Evolutionary conservation across 257 asterid genomes (phyloP).

Genomic region (Voacanga thouarsii): DNA sequence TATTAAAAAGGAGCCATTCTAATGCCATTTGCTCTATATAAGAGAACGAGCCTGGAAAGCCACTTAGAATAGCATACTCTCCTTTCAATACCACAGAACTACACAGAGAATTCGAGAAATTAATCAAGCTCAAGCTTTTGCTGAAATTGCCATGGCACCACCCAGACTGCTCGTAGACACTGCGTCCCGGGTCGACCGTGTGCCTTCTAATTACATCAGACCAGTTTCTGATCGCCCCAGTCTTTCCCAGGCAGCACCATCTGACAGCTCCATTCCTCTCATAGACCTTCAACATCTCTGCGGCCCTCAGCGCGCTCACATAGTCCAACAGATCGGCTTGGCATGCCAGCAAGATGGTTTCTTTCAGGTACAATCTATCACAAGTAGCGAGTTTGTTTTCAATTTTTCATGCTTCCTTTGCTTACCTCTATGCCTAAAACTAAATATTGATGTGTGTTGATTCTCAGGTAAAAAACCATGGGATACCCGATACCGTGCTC

Average conservation of each 20-base stretch:
- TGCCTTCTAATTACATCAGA: not conserved
- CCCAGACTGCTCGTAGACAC: not conserved
- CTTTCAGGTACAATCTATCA: not conserved
- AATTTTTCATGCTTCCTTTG: no score
- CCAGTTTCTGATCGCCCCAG: not conserved
- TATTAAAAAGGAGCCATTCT: no score
- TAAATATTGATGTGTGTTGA: no score
- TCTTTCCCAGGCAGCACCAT: not conserved
- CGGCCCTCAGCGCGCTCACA: not conserved
- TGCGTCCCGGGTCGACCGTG: not conserved
- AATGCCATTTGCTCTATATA: no score
- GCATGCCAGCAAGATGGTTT: not conserved
- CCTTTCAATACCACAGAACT: no score
- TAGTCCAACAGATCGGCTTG: not conserved
- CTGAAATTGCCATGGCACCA: not conserved
- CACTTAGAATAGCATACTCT: no score
- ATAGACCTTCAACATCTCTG: not conserved
- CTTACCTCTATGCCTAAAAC: no score
- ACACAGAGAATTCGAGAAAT: no score
- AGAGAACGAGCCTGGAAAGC: no score
- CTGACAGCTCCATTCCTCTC: not conserved
- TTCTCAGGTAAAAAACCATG: not conserved
- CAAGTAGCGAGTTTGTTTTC: no score
- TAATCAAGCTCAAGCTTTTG: no score
- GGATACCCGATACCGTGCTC: not conserved